Evolutionary conservation across 371 early-diverging fungal genomes (phyloP).

Genomic region (Mucor lusitanicus): DNA sequence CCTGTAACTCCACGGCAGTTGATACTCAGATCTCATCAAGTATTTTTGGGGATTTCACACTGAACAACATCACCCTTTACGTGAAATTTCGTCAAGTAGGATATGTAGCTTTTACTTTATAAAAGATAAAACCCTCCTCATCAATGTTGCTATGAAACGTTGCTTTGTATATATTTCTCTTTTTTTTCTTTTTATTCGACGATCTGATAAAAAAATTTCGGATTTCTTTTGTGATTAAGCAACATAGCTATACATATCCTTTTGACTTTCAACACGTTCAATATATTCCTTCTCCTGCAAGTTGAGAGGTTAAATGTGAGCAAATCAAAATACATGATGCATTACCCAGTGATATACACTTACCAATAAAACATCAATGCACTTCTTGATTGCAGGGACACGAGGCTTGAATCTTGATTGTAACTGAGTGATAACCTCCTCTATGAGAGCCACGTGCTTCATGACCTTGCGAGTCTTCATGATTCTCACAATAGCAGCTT

Average conservation of each 20-base stretch:
- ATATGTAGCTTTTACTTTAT: too few species aligned
- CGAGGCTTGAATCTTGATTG: conserved; percentile 91
- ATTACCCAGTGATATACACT: background rate
- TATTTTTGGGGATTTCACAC: too few species aligned
- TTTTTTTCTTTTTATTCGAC: background rate
- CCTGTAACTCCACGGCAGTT: too few species aligned
- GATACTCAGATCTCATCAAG: too few species aligned
- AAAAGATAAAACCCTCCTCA: too few species aligned
- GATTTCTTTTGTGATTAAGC: conserved; percentile 51
- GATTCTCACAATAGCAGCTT: conserved; percentile 95
- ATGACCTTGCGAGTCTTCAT: conserved; percentile 96
- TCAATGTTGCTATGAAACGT: too few species aligned
- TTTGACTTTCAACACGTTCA: conserved; percentile 84
- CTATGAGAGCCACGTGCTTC: conserved; percentile 84
- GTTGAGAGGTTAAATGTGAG: background rate
- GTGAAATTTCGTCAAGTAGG: too few species aligned
- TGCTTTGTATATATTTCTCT: background rate
- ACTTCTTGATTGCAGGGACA: conserved; percentile 92
- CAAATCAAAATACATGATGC: background rate
- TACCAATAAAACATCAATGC: conserved; percentile 88
- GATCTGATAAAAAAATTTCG: background rate
- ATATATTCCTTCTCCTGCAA: conserved; percentile 90
- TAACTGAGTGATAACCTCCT: conserved; percentile 89
- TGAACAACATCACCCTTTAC: too few species aligned
- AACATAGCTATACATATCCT: conserved; percentile 87